These are phyloP conservation scores for Metschnikowia kunwiensis DNA, from an alignment of 805 yeast genomes.

Conservation along the genomic window DNA sequence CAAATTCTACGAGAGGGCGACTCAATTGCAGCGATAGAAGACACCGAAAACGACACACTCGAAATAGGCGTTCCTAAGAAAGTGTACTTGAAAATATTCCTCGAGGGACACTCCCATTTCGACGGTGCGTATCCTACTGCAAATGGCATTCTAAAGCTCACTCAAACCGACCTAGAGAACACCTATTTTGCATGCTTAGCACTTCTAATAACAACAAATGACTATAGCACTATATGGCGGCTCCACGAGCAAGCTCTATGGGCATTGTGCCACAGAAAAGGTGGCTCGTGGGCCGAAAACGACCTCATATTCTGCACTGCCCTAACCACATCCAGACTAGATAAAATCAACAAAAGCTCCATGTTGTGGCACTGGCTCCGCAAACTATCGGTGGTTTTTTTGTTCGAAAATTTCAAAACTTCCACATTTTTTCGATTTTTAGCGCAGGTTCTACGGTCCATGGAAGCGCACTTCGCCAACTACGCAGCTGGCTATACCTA, in stretches of 20 bases:
- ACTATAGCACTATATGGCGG: conserved; percentile 30
- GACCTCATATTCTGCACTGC: conserved; percentile 25
- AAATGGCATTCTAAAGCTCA: neutral
- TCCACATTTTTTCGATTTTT: conserved; percentile 7
- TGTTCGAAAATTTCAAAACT: conserved; percentile 9
- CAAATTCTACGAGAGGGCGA: conserved; percentile 10
- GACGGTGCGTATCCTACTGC: conserved; percentile 1
- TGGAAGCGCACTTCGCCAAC: conserved; percentile 37
- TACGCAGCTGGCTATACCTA: conserved; percentile 36
- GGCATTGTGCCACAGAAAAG: conserved; percentile 8
- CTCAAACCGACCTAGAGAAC: neutral
- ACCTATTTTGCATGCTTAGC: conserved; percentile 33
- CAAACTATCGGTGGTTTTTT: conserved; percentile 13
- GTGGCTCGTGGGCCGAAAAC: neutral
- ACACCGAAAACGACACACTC: conserved; percentile 12
- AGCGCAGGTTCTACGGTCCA: conserved; percentile 25
- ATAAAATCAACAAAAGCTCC: conserved; percentile 39
- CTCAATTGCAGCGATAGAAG: conserved; percentile 1
- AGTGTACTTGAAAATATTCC: conserved; percentile 30
- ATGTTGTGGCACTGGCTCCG: conserved; percentile 34
- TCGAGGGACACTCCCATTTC: conserved; percentile 29
- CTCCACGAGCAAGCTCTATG: conserved; percentile 27
- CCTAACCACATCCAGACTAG: conserved; percentile 29
- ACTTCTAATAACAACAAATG: conserved; percentile 37
- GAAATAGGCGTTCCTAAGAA: conserved; percentile 35